Conservation (phyloP, 345 rosid species). For the Corymbia maculata region DNA sequence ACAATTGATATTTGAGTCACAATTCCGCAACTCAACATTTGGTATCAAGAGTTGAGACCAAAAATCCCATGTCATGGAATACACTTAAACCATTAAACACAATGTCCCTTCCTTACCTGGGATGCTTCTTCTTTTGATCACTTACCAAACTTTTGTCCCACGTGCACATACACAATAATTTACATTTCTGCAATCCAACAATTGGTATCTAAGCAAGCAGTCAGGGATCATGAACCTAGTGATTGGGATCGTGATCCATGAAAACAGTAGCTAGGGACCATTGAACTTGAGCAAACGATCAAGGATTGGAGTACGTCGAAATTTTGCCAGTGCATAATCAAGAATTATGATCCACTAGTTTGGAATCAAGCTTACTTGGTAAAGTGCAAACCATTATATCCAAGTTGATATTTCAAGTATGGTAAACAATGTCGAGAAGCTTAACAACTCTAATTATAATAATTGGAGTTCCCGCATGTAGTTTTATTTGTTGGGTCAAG, state of each 20-base stretch:
- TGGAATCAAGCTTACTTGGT: not conserved
- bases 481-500: not conserved
- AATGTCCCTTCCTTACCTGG: not conserved
- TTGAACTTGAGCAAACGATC: not conserved
- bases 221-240: not conserved
- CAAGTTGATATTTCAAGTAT: not conserved
- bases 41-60: not conserved
- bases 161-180: not conserved
- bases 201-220: not conserved
- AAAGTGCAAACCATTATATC: not conserved
- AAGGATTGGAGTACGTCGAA: not conserved
- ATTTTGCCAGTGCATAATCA: not conserved
- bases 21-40: not conserved
- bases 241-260: not conserved
- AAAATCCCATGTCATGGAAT: not conserved
- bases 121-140: not conserved
- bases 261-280: not conserved
- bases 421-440: not conserved
- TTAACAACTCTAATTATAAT: not conserved
- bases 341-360: not conserved
- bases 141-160: not conserved
- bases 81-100: not conserved
- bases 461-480: not conserved
- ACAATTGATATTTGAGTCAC: not conserved
- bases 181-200: not conserved